Conservation (phyloP, 768 basidiomycete species). For the Basidioascus undulatus region DNA sequence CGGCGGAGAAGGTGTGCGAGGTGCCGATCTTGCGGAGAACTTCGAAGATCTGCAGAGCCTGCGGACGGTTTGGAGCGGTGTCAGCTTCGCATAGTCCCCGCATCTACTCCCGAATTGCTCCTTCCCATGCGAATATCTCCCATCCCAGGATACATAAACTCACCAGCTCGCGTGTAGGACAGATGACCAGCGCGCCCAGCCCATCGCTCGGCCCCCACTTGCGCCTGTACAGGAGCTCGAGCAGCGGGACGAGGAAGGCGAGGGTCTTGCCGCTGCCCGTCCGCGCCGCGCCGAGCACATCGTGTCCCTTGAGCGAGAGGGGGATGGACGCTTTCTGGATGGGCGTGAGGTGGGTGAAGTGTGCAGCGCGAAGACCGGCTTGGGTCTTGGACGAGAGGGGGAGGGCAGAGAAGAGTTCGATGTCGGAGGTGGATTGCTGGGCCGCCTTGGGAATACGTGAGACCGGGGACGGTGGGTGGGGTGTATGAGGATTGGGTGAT, state of each 20-base stretch:
- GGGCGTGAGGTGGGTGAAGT: slow-evolving; percentile 68
- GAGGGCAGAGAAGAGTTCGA: slow-evolving; percentile 1
- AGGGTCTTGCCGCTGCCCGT: slow-evolving; percentile 55
- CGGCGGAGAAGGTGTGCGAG: slow-evolving; percentile 77
- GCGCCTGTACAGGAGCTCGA: slow-evolving; percentile 37
- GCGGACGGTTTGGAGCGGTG: background rate
- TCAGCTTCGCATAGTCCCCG: background rate
- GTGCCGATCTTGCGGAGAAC: slow-evolving; percentile 81
- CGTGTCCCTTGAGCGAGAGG: slow-evolving; percentile 33
- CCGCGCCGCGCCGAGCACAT: slow-evolving; percentile 42
- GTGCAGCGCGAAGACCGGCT: slow-evolving; percentile 60
- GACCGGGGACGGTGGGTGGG: background rate
- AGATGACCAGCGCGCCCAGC: slow-evolving; percentile 71
- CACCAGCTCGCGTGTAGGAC: slow-evolving; percentile 79
- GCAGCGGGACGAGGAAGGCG: slow-evolving; percentile 41
- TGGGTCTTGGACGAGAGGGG: slow-evolving; percentile 8
- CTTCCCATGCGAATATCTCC: background rate
- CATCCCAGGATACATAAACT: slow-evolving; percentile 10
- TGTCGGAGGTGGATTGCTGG: background rate
- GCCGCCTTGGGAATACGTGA: background rate
- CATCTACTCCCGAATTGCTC: background rate
- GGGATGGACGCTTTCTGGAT: slow-evolving; percentile 41
- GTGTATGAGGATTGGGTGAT: slow-evolving; percentile 3
- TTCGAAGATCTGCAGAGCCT: slow-evolving; percentile 97
- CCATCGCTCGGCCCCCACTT: slow-evolving; percentile 54